Percentiles rank a stretch among this genome's conserved stretches.
phyloP scores from a whole-genome alignment of 331 rosid genomes.

The Rosa hybrid region DNA sequence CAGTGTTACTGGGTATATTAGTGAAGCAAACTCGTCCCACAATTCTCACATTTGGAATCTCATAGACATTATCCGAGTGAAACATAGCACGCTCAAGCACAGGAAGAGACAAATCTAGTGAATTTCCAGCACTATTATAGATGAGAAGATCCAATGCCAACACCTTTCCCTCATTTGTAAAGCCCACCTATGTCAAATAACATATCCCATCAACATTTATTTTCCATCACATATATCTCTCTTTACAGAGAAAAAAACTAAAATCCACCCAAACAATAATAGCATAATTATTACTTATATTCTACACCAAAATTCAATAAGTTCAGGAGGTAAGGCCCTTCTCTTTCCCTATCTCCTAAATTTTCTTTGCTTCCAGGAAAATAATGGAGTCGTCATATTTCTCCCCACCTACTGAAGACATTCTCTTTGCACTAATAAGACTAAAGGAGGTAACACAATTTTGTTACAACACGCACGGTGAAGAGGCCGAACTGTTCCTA shows the following conservation, averaged over 20 bases:
- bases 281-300: neutral
- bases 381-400: neutral
- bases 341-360: neutral
- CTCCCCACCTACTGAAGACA: neutral
- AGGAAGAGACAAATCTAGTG: constrained; percentile 82
- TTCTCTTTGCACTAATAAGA: neutral
- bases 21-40: constrained; percentile 85
- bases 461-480: neutral
- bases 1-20: constrained; percentile 85
- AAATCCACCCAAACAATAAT: neutral
- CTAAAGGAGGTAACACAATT: neutral
- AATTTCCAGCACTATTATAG: constrained; percentile 90
- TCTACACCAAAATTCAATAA: too few relatives aligned
- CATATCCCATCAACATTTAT: constrained; percentile 15
- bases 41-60: constrained; percentile 87
- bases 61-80: constrained; percentile 93
- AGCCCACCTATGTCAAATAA: constrained; percentile 65
- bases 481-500: neutral
- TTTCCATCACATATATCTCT: constrained; percentile 14
- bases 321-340: neutral
- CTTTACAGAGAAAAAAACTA: neutral
- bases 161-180: constrained; percentile 88
- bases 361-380: neutral
- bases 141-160: constrained; percentile 84
- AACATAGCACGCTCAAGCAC: constrained; percentile 96